Evolutionary conservation across 495 filamentous ascomycete genomes (phyloP), one percentile per base, ranked within the genome.

Genomic region (Tuber microsphaerosporum): DNA sequence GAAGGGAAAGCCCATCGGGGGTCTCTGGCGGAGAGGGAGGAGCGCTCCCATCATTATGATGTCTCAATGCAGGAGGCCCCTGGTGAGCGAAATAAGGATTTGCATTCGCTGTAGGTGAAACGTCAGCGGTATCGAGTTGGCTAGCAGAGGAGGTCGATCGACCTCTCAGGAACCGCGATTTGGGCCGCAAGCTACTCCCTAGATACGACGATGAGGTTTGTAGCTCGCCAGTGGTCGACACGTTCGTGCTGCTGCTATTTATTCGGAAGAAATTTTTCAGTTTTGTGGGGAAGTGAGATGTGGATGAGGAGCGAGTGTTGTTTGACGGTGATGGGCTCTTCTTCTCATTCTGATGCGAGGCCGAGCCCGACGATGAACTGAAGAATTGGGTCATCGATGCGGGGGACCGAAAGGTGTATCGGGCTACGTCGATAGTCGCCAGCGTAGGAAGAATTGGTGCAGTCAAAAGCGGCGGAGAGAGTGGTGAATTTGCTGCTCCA

Each of bases 211-310:
- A 78, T 76, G 81, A 82, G 84, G 82, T 75, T 84, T 84, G 73
- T 84, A 86, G 75, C 81, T 85, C 81, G 84, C 85, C 78, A 85
- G 84, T 75, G 46, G 81, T 83, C 43, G 83, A 83, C 65, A 81
- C 77, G 78, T 84, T 84, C 44, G 85, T 84, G 78, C 88, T 89
- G 83, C 85, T 89, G 78, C 87, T 92, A 84, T 92, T 97, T 86
- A 97, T 97, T 81, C 95, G 93, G 87, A 99, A 99, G 87, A 98
- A 98, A 84, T 94, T 97, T 88, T 92, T 96, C 84, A 99, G 89
- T 84, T 91, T 94, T 83, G 94, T 92, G 46, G 91, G 93, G 80
- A 97, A 89, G 81, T 95, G 92, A 84, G 77, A 80, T 78, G 86
- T 79, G 82, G 86, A 76, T 12, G 80, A 77, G 12, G 80, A 76